Base-by-base conservation (phyloP, 768 basidiomycete genomes). In the Fomitopsis pulvina region DNA sequence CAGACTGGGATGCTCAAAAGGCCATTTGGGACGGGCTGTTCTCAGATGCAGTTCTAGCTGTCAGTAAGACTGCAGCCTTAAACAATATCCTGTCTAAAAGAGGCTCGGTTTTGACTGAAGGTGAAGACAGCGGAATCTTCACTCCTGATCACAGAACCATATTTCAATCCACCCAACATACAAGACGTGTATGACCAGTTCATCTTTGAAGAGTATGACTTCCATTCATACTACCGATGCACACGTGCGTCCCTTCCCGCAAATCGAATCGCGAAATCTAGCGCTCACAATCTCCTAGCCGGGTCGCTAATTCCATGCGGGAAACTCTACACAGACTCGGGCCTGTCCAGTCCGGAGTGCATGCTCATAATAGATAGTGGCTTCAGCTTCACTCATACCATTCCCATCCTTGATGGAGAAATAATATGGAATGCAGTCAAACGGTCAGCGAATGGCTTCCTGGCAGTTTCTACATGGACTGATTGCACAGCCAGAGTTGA, bases 1-100 rank as follows among this genome's bases (percentile, higher is more conserved):
- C 90, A 25, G 92, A 95, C 61, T 98, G 94, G 94, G 93, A 96
- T 55, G 87, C 87, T 2, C 83, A 98, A 66, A 95, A 95, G 66
- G 85, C 87, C 16, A 75, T 98, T 4, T 97, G 93, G 93, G 94
- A 97, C 56, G 82, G 87, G 10, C 60, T 95, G 21, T 92, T 96
- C 66, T 87, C 87, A 20, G 75, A 77, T 38, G 76, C 85, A 43
- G 48, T 52, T 21, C 41, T 57, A 3, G 50, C 50, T 43, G 56
- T 57, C 26, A 41, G 56, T 57, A 1, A 16, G 30, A 6, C 14
- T 16, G 5, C 7, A 18, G 34, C 5, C 34, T 12, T 18, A 14
- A 7, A 37, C 18, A 16, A 4, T 22, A 37, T 41, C 41, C 8
- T 41, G 25, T 9, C 41, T 41, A 20, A 29, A 37, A 45, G 29